Base-by-base conservation (phyloP, 2,329 filamentous ascomycete species). In the Purpureocillium lavendulum region DNA sequence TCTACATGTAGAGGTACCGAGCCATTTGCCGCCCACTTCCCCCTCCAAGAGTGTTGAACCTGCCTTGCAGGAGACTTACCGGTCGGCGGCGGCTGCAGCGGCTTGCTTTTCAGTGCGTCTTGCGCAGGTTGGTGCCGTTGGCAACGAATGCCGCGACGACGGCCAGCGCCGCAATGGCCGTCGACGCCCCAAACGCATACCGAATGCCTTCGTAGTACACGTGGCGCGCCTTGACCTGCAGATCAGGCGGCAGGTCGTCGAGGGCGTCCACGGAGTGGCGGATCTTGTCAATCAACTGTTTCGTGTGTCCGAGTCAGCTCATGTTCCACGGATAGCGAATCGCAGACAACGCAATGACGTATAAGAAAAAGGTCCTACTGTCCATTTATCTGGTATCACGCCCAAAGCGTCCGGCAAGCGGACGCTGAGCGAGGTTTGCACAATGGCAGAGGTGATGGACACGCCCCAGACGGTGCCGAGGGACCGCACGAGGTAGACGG, bases 401-500 rank as follows among this genome's bases (percentile, higher is more conserved):
- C 60, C 65, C 55, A 82, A 59, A 47, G 68, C 75, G 44, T 62
- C 58, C 5, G 71, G 70, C 18, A 82, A 63, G 44, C 67, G 64
- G 48, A 67, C 59, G 48, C 66, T 74, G 46, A 82, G 64, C 40
- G 71, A 74, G 41, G 75, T 82, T 56, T 82, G 78, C 28, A 80
- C 65, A 33, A 82, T 76, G 7, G 77, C 70, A 8, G 77, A 78
- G 0, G 75, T 75, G 29, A 77, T 62, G 1, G 78, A 77, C 2
- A 82, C 78, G 9, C 78, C 77, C 70, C 75, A 82, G 13, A 82
- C 77, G 0, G 70, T 74, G 2, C 77, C 78, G 3, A 82, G 59
- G 0, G 76, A 81, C 18, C 78, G 71, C 33, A 82, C 70, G 15
- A 82, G 66, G 52, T 82, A 82, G 7, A 80, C 72, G 0, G 73